These are phyloP conservation scores for Candida verbasci DNA, from an alignment of 805 yeast genomes.

Conservation along the genomic window DNA sequence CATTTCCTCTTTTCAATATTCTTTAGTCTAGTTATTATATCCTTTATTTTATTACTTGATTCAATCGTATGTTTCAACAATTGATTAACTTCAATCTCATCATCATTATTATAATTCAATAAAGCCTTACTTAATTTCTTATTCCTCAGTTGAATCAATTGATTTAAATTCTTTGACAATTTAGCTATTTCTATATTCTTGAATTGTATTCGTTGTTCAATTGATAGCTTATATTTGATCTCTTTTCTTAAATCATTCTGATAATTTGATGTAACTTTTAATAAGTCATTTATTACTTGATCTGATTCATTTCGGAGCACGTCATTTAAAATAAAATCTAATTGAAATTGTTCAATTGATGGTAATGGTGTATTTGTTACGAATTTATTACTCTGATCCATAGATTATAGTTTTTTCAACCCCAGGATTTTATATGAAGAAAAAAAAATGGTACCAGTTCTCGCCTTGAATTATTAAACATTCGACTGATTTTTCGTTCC, in stretches of 20 bases:
- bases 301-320: slow-evolving; percentile 24
- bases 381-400: background rate
- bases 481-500: too few relatives aligned
- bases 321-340: slow-evolving; percentile 24
- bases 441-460: too few relatives aligned
- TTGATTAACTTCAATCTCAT: slow-evolving; percentile 8
- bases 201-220: slow-evolving; percentile 38
- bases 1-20: slow-evolving; percentile 10
- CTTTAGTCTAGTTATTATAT: slow-evolving; percentile 10
- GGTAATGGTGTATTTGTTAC: slow-evolving; percentile 16
- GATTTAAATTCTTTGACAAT: slow-evolving; percentile 18
- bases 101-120: slow-evolving; percentile 4
- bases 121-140: slow-evolving; percentile 11
- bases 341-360: slow-evolving; percentile 25
- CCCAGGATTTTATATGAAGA: too few relatives aligned
- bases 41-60: slow-evolving; percentile 12
- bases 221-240: slow-evolving; percentile 26
- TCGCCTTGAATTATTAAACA: too few relatives aligned
- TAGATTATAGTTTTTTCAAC: background rate
- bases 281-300: slow-evolving; percentile 23
- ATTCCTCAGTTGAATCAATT: slow-evolving; percentile 10
- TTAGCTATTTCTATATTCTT: slow-evolving; percentile 35
- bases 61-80: slow-evolving; percentile 11
- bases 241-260: slow-evolving; percentile 34
- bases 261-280: slow-evolving; percentile 25